A percentile compares a stretch with the other conserved stretches of the same genome.
Evolutionary conservation across 352 stramenopile genomes (phyloP).

Genomic region (Phytophthora boehmeriae): DNA sequence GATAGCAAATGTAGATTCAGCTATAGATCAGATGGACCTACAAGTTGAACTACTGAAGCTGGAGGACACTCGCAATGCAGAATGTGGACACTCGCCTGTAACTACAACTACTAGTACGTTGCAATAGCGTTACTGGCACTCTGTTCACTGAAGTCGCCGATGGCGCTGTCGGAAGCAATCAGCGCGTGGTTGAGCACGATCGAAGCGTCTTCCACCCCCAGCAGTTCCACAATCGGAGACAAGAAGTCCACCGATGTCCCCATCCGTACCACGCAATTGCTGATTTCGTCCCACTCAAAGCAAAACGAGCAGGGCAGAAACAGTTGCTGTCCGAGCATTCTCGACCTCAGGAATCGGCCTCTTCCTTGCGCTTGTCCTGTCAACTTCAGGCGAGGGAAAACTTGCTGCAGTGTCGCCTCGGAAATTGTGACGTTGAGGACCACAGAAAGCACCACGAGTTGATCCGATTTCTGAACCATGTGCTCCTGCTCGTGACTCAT

Average conservation of each 20-base stretch:
- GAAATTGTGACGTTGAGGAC: conserved; percentile 14
- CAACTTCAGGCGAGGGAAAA: conserved; percentile 15
- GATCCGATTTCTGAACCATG: conserved; percentile 12
- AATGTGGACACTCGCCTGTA: no score
- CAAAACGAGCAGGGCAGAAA: conserved; percentile 14
- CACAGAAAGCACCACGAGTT: not conserved
- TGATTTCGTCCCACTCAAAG: conserved; percentile 25
- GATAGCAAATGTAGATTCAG: no score
- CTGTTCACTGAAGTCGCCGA: not conserved
- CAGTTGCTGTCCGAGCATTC: conserved; percentile 20
- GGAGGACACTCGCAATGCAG: no score
- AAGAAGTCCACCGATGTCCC: conserved; percentile 19
- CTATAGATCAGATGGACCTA: no score
- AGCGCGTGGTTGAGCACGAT: conserved; percentile 17
- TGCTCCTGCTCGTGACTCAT: conserved; percentile 31
- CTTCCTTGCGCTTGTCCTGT: not conserved
- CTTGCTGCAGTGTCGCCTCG: conserved; percentile 10
- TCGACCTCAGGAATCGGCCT: conserved; percentile 1
- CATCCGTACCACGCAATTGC: conserved; percentile 18
- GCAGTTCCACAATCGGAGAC: conserved; percentile 5
- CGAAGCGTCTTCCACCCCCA: conserved; percentile 14
- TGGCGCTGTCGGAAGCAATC: conserved; percentile 8
- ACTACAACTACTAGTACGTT: no score
- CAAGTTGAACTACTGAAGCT: no score
- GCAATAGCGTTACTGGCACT: no score